These are phyloP conservation scores for Fusarium tuaranense DNA, from an alignment of 2,329 filamentous ascomycete species.

Conservation along the genomic window DNA sequence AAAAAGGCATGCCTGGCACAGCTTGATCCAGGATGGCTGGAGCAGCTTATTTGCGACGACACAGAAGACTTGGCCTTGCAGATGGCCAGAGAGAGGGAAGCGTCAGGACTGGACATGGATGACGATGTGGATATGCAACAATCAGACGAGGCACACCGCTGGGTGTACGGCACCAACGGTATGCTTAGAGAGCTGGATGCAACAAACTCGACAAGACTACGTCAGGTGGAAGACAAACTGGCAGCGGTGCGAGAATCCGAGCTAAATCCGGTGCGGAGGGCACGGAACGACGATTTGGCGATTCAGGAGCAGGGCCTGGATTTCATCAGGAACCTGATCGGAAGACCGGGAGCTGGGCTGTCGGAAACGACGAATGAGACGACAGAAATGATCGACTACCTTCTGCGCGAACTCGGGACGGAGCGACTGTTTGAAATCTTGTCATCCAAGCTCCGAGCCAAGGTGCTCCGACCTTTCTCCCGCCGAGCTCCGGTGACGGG, in stretches of 20 bases:
- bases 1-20: slow-evolving; percentile 84
- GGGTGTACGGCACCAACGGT: slow-evolving; percentile 50
- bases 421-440: slow-evolving; percentile 85
- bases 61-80: slow-evolving; percentile 65
- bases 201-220: slow-evolving; percentile 56
- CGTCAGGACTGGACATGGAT: slow-evolving; percentile 58
- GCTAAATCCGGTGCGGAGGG: slow-evolving; percentile 73
- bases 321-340: slow-evolving; percentile 90
- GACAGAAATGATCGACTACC: slow-evolving; percentile 83
- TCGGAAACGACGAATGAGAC: slow-evolving; percentile 62
- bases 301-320: slow-evolving; percentile 94
- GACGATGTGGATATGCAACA: slow-evolving; percentile 70
- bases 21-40: slow-evolving; percentile 82
- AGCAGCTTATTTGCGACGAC: slow-evolving; percentile 78
- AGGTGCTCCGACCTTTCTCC: slow-evolving; percentile 65
- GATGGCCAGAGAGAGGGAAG: slow-evolving; percentile 47
- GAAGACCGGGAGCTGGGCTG: slow-evolving; percentile 64
- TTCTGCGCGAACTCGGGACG: slow-evolving; percentile 81
- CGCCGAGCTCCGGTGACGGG: slow-evolving; percentile 52
- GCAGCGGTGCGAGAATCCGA: slow-evolving; percentile 72
- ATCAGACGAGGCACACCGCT: slow-evolving; percentile 57
- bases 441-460: slow-evolving; percentile 78
- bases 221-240: slow-evolving; percentile 63
- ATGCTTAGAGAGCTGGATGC: slow-evolving; percentile 49
- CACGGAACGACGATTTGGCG: slow-evolving; percentile 81